Base-by-base conservation (phyloP, 345 rosid genomes). In the Cardamine occulta region DNA sequence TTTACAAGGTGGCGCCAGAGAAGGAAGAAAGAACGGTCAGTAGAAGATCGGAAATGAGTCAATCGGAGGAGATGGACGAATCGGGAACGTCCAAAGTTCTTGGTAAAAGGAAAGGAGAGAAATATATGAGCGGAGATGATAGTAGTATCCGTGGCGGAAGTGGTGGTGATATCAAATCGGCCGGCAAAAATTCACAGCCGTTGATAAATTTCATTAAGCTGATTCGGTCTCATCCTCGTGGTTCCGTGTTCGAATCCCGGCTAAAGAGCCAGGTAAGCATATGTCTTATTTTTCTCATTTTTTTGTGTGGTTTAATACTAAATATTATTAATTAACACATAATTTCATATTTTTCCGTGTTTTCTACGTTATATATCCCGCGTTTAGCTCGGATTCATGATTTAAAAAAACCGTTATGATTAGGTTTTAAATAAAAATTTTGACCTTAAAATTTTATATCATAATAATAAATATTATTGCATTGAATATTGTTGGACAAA, bases 1-100 rank as follows among this genome's bases (percentile, higher is more conserved):
- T 56, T 15, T 42, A 63, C 66, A 83, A 78, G 57, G 62, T 56
- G 48, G 72, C 19, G 24, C 11, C 4, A 34, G 45, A 32, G 54
- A 67, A 35, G 24, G 79, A 45, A 45, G 77, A 78, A 62, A 52
- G 5, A 42, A 65, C 78, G 70, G 72, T 66, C 28, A 78, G 53
- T 49, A 72, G 39, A 42, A 51, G 72, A 74, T 64, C 80, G 63
- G 80, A 37, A 44, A 71, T 70, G 80, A 80, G 80, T 49, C 19
- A 64, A 35, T 80, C 76, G 52, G 83, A 72, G 39, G 86, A 82
- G 67, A 79, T 82, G 19, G 85, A 66, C 13, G 87, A 83, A 61
- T 83, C 86, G 62, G 84, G 62, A 79, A 86, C 91, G 79, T 88
- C 93, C 61, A 88, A 85, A 64, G 85, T 85, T 56, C 66, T 66